A percentile compares a stretch with the other conserved stretches of the same genome.
phyloP scores from a whole-genome alignment of 2,329 filamentous ascomycete species.

The Graphilbum fragrans region DNA sequence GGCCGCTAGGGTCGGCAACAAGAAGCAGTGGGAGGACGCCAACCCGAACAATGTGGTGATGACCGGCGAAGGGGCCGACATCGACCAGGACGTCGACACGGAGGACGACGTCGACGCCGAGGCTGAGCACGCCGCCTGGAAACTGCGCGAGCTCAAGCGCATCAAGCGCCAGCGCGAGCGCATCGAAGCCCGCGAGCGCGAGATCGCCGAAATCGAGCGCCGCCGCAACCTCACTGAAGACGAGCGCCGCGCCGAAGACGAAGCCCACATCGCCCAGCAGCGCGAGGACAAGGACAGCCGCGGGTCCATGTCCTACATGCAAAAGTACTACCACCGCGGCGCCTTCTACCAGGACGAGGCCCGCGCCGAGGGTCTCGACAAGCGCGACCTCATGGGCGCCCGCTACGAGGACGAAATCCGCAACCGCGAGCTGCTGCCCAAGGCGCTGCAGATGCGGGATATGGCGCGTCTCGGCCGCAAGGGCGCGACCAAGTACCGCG shows the following conservation, averaged over 20 bases:
- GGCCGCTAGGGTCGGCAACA: constrained; percentile 50
- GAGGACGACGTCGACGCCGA: constrained; percentile 77
- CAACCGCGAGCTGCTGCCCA: constrained; percentile 72
- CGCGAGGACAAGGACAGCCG: constrained; percentile 65
- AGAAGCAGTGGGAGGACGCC: constrained; percentile 75
- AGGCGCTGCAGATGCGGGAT: constrained; percentile 86
- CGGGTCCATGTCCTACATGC: constrained; percentile 81
- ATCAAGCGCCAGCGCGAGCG: constrained; percentile 77
- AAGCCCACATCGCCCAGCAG: constrained; percentile 63
- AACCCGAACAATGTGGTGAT: constrained; percentile 45
- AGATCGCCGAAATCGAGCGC: constrained; percentile 81
- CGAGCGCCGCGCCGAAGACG: constrained; percentile 77
- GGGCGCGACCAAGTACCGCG: constrained; percentile 79
- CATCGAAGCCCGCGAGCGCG: constrained; percentile 73
- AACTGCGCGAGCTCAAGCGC: constrained; percentile 78
- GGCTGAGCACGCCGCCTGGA: constrained; percentile 87
- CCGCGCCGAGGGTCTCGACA: constrained; percentile 60
- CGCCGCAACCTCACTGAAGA: constrained; percentile 75
- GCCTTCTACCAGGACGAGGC: constrained; percentile 86
- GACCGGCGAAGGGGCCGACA: constrained; percentile 39
- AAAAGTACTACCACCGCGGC: constrained; percentile 93
- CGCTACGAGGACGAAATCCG: constrained; percentile 71
- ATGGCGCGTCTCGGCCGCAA: constrained; percentile 91
- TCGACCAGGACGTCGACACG: constrained; percentile 70
- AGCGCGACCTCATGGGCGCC: constrained; percentile 76